Evolutionary conservation across 148 eudicot species (phyloP).

Genomic region (Linanthus parryae): DNA sequence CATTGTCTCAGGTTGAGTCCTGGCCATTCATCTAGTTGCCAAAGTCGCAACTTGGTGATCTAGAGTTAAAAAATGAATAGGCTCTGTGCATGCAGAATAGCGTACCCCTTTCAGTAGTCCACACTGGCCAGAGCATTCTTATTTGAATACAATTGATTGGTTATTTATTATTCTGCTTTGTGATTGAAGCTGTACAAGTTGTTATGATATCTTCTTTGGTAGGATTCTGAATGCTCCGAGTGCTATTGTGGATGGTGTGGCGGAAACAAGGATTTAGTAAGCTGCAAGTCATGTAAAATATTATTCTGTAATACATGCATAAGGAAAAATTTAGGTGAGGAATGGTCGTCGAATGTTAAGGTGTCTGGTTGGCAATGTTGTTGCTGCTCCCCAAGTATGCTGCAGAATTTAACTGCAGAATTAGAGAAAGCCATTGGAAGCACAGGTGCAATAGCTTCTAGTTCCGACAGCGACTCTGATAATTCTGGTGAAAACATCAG

Average conservation of each 20-base stretch:
- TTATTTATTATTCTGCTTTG: background rate
- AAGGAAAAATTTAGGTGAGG: constrained; percentile 61
- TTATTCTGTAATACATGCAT: constrained; percentile 54
- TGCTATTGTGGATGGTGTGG: constrained; percentile 81
- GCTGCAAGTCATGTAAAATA: constrained; percentile 56
- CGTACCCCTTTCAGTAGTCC: too few species aligned
- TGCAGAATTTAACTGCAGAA: constrained; percentile 45
- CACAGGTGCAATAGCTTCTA: constrained; percentile 31
- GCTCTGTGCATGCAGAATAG: too few species aligned
- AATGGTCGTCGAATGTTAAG: constrained; percentile 29
- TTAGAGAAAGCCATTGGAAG: constrained; percentile 49
- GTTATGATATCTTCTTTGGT: constrained; percentile 6
- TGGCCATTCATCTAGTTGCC: too few species aligned
- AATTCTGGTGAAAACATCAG: constrained; percentile 46
- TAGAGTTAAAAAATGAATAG: too few species aligned
- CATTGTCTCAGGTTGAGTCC: too few species aligned
- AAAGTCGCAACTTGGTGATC: too few species aligned
- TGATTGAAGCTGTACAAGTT: constrained; percentile 1
- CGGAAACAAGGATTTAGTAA: constrained; percentile 36
- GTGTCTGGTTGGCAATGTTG: constrained; percentile 65
- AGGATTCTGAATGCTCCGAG: constrained; percentile 51
- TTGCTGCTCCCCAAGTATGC: constrained; percentile 54
- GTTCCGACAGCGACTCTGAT: constrained; percentile 73
- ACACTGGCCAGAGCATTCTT: too few species aligned
- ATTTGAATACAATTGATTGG: too few species aligned